Percentiles rank a stretch among this genome's conserved stretches.
phyloP scores from a whole-genome alignment of 768 basidiomycete species.

The Albatrellus ellisii region DNA sequence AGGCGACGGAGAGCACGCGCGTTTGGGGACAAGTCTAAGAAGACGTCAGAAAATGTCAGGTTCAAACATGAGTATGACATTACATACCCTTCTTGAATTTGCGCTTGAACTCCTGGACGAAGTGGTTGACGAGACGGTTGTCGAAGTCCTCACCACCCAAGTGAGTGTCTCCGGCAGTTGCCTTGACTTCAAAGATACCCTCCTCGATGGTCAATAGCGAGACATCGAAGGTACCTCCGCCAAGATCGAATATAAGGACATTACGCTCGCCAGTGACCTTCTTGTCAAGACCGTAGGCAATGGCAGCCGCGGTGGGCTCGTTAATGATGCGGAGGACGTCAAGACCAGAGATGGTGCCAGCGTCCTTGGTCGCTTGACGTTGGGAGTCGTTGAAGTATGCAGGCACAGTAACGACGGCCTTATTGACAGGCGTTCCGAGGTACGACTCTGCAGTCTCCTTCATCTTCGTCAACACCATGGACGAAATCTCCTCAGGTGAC shows the following conservation, averaged over 20 bases:
- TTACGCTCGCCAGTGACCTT: constrained; percentile 84
- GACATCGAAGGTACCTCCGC: constrained; percentile 97
- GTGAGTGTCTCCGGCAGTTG: constrained; percentile 96
- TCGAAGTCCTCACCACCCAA: constrained; percentile 98
- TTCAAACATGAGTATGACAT: not conserved
- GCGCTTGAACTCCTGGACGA: constrained; percentile 93
- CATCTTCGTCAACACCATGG: constrained; percentile 97
- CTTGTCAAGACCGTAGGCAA: constrained; percentile 97
- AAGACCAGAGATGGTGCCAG: constrained; percentile 86
- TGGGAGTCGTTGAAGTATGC: constrained; percentile 99
- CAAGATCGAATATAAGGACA: constrained; percentile 96
- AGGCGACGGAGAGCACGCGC: constrained; percentile 94
- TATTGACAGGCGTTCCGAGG: constrained; percentile 69
- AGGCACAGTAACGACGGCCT: constrained; percentile 93
- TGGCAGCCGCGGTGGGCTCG: constrained; percentile 96
- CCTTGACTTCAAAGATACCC: constrained; percentile 97
- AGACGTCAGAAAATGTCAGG: constrained; percentile 8
- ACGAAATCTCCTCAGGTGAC: constrained; percentile 96
- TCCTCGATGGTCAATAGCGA: constrained; percentile 94
- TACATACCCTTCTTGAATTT: constrained; percentile 86
- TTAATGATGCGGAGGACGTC: constrained; percentile 98
- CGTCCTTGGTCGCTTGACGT: constrained; percentile 97
- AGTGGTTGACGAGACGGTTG: constrained; percentile 95
- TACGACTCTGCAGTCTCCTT: constrained; percentile 98
- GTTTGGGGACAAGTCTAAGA: constrained; percentile 72